Evolutionary conservation across 352 stramenopile genomes (phyloP).

Genomic region (Phytopythium litorale): DNA sequence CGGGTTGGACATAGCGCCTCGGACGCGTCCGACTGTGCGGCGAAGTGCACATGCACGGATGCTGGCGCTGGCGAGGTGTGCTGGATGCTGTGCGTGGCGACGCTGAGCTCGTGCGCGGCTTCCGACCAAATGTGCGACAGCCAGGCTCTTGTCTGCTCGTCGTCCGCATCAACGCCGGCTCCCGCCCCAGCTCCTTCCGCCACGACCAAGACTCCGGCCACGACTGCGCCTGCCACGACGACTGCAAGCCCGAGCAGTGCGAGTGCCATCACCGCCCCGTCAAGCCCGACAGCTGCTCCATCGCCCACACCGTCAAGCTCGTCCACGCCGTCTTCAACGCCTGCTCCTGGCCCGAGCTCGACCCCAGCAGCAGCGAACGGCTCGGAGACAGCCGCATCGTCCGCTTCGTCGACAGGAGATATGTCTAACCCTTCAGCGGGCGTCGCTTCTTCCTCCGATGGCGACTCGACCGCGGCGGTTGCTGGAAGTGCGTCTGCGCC

Average conservation of each 20-base stretch:
- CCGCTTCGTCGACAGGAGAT: not conserved
- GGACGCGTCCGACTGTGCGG: conserved; percentile 31
- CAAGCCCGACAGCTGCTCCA: not conserved
- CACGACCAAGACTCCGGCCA: conserved; percentile 6
- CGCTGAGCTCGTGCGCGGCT: conserved; percentile 21
- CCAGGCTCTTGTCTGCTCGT: conserved; percentile 25
- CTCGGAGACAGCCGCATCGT: not conserved
- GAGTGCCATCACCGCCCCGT: not conserved
- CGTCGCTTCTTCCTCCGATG: not conserved
- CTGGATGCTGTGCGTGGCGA: conserved; percentile 55
- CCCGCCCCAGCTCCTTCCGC: not conserved
- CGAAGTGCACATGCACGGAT: conserved; percentile 35
- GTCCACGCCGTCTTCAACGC: not conserved
- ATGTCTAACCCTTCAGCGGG: not conserved
- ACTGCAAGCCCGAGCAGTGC: not conserved
- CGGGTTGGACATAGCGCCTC: conserved; percentile 19
- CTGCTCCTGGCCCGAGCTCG: not conserved
- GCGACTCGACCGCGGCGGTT: not conserved
- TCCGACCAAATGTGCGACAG: conserved; percentile 32
- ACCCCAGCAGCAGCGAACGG: not conserved
- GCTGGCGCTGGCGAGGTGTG: conserved; percentile 33
- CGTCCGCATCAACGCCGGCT: not conserved
- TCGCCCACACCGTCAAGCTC: not conserved
- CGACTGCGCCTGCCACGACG: not conserved
- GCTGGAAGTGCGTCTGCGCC: not conserved